Evolutionary conservation across 805 yeast species (phyloP), one percentile per base, ranked within the genome.

Genomic region (Jamesozyma hellenica): DNA sequence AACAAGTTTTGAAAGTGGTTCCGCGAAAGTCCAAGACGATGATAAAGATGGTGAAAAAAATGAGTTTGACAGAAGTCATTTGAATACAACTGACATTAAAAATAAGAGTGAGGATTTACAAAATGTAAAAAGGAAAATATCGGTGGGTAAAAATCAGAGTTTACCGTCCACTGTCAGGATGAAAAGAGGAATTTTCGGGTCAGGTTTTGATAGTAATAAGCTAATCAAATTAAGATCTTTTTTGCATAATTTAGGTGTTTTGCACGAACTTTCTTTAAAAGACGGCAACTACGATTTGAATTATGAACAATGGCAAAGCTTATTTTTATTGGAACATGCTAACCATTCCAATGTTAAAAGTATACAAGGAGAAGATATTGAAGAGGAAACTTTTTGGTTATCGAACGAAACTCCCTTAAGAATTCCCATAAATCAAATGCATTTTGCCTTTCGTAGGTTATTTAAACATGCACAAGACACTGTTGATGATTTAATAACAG

Each of bases 381-480:
- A 50, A 11, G 28, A 33, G 2, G 69, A 65, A 47, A 56, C 63
- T 32, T 55, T 62, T 51, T 85, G 94, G 94, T 47, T 84, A 2
- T 68, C 80, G 7, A 75, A 75, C 2, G 51, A 60, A 1, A 77
- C 87, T 1, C 95, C 95, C 0, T 61, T 85, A 32, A 66, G 81
- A 34, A 74, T 71, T 40, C 92, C 92, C 0, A 62, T 81, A 29
- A 71, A 70, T 47, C 87, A 85, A 53, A 77, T 87, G 0, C 74
- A 75, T 42, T 82, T 74, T 50, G 70, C 82, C 28, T 55, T 71
- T 25, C 55, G 66, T 40, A 57, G 70, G 40, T 35, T 64, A 5
- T 57, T 58, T 48, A 47, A 40, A 14, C 53, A 48, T 28, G 39
- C 61, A 4, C 62, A 51, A 17, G 32, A 36, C 16, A 29, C 48